Evolutionary conservation across 2,329 filamentous ascomycete species (phyloP), one percentile per base, ranked within the genome.

Genomic region (Fulvia fulva): DNA sequence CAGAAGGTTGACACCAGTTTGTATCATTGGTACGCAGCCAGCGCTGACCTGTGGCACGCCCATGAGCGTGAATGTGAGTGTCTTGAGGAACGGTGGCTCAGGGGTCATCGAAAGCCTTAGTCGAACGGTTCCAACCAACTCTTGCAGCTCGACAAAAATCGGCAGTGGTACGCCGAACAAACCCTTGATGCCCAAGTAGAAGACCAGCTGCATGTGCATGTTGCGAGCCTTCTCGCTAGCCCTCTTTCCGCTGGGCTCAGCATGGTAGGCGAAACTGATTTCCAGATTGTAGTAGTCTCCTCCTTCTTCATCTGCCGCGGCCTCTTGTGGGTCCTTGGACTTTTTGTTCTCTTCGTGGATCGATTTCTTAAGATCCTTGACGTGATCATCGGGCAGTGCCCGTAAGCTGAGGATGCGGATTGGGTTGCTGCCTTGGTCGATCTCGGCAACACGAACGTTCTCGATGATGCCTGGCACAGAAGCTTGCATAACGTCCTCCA

Each of bases 191-290:
- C 94, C 94, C 1, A 97, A 82, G 64, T 97, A 97, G 73, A 99
- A 97, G 8, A 97, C 85, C 14, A 97, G 76, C 68, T 95, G 89
- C 91, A 97, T 96, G 69, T 96, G 92, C 90, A 97, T 96, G 72
- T 97, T 97, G 65, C 88, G 85, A 5, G 91, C 91, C 74, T 92
- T 69, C 47, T 89, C 88, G 2, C 89, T 88, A 14, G 91, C 82
- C 50, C 87, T 83, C 58, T 80, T 79, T 5, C 84, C 81, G 2
- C 84, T 87, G 12, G 91, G 91, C 71, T 87, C 86, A 9, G 93
- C 90, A 69, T 97, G 91, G 72, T 97, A 97, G 1, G 92, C 92
- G 68, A 97, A 87, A 0, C 91, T 90, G 25, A 90, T 87, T 73
- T 97, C 92, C 51, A 97, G 80, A 68, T 96, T 97, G 79, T 97